Percentiles rank a stretch among this genome's conserved stretches.
phyloP scores from a whole-genome alignment of 176 grass and related monocot genomes.

The Pontederia crassipes region DNA sequence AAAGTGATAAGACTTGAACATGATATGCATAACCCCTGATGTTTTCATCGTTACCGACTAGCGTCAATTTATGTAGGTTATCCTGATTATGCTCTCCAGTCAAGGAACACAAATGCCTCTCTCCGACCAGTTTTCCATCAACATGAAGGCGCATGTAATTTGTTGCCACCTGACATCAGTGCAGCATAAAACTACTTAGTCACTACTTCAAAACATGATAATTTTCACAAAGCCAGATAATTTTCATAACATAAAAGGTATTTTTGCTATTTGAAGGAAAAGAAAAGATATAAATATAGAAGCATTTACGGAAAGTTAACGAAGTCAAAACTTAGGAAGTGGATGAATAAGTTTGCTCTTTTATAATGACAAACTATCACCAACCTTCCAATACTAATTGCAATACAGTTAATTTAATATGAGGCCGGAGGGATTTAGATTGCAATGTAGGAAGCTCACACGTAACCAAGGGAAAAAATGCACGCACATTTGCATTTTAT shows the following conservation, averaged over 20 bases:
- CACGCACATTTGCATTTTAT: too few species aligned
- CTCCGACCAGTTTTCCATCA: slow-evolving; percentile 44
- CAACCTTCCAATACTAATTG: too few species aligned
- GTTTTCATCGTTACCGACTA: slow-evolving; percentile 52
- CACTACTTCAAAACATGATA: too few species aligned
- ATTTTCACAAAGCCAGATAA: neutral
- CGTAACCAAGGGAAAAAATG: too few species aligned
- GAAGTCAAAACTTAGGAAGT: too few species aligned
- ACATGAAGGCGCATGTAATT: slow-evolving; percentile 51
- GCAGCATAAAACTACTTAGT: neutral
- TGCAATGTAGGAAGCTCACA: too few species aligned
- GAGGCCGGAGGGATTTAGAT: too few species aligned
- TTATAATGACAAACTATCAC: too few species aligned
- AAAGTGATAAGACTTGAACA: slow-evolving; percentile 38
- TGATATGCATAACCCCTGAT: slow-evolving; percentile 70
- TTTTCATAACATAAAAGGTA: neutral
- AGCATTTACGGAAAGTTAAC: too few species aligned
- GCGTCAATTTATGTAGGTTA: slow-evolving; percentile 27
- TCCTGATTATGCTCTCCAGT: slow-evolving; percentile 21
- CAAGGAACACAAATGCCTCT: slow-evolving; percentile 32
- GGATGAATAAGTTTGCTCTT: too few species aligned
- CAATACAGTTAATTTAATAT: too few species aligned
- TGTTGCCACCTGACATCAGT: slow-evolving; percentile 44
- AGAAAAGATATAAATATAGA: neutral
- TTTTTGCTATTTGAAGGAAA: neutral